phyloP scores from a whole-genome alignment of 2,329 filamentous ascomycete genomes.

The Fusarium sp. region DNA sequence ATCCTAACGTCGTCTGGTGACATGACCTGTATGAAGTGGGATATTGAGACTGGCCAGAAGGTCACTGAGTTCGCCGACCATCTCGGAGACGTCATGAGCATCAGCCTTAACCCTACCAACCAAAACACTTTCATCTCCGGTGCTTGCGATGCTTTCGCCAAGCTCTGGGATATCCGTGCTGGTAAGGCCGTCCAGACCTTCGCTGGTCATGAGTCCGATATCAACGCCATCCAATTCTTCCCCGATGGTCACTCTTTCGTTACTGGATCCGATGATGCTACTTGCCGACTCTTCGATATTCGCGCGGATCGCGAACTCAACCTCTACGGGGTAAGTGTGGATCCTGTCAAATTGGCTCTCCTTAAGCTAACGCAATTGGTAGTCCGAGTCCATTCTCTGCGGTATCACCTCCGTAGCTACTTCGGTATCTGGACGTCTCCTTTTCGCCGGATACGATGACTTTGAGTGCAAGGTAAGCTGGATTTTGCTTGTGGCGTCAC shows the following conservation, averaged over 20 bases:
- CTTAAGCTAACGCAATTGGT: conserved; percentile 37
- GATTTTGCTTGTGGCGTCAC: neutral
- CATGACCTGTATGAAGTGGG: conserved; percentile 99
- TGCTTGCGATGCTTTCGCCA: conserved; percentile 97
- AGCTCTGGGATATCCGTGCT: conserved; percentile 98
- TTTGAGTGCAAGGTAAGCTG: conserved; percentile 96
- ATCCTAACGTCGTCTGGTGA: conserved; percentile 98
- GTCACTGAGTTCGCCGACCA: conserved; percentile 98
- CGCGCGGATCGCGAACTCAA: conserved; percentile 87
- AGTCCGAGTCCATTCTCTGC: conserved; percentile 98
- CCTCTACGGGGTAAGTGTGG: conserved; percentile 71
- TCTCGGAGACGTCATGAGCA: conserved; percentile 98
- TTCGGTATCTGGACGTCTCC: conserved; percentile 91
- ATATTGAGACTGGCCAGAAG: conserved; percentile 97
- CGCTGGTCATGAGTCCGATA: conserved; percentile 97
- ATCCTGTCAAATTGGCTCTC: conserved; percentile 14
- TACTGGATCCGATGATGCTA: conserved; percentile 96
- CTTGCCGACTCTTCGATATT: conserved; percentile 97
- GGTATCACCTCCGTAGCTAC: conserved; percentile 98
- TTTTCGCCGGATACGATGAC: conserved; percentile 98
- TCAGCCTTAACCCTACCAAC: conserved; percentile 99
- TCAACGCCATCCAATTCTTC: conserved; percentile 99
- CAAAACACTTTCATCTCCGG: conserved; percentile 99
- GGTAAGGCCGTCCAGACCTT: conserved; percentile 99
- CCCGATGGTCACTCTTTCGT: conserved; percentile 98